Evolutionary conservation across 371 early-diverging fungal genomes (phyloP).

Genomic region (Mucor piriformis): DNA sequence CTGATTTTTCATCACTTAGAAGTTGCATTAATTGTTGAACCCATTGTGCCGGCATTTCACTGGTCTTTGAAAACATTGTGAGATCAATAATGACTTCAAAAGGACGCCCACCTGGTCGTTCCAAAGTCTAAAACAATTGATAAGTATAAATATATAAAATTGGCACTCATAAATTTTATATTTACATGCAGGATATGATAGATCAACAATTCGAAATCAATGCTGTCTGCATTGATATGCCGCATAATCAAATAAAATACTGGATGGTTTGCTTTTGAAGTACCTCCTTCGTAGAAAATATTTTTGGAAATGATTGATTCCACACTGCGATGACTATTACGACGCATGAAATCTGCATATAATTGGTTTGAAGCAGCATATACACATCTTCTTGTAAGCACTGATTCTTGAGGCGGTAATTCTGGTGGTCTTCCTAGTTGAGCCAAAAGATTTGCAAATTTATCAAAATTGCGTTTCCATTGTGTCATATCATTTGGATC

Average conservation of each 20-base stretch:
- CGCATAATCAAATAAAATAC: slow-evolving; percentile 84
- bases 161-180: slow-evolving; percentile 26
- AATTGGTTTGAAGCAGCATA: slow-evolving; percentile 52
- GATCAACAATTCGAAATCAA: slow-evolving; percentile 83
- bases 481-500: slow-evolving; percentile 16
- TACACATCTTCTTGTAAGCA: slow-evolving; percentile 24
- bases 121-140: slow-evolving; percentile 32
- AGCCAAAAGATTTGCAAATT: slow-evolving; percentile 76
- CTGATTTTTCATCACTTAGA: slow-evolving; percentile 60
- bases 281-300: slow-evolving; percentile 78
- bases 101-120: slow-evolving; percentile 52
- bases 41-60: slow-evolving; percentile 78
- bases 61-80: slow-evolving; percentile 71
- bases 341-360: slow-evolving; percentile 77
- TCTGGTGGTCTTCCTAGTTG: slow-evolving; percentile 78
- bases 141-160: slow-evolving; percentile 10
- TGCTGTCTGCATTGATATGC: slow-evolving; percentile 65
- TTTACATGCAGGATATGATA: slow-evolving; percentile 61
- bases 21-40: slow-evolving; percentile 70
- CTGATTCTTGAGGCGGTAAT: slow-evolving; percentile 32
- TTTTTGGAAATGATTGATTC: slow-evolving; percentile 64
- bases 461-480: slow-evolving; percentile 65
- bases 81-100: slow-evolving; percentile 81
- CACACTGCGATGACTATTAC: slow-evolving; percentile 62
- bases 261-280: slow-evolving; percentile 73